A percentile compares a stretch with the other conserved stretches of the same genome.
Evolutionary conservation across 2,329 filamentous ascomycete genomes (phyloP).

Genomic region (Amylocarpus encephaloides): DNA sequence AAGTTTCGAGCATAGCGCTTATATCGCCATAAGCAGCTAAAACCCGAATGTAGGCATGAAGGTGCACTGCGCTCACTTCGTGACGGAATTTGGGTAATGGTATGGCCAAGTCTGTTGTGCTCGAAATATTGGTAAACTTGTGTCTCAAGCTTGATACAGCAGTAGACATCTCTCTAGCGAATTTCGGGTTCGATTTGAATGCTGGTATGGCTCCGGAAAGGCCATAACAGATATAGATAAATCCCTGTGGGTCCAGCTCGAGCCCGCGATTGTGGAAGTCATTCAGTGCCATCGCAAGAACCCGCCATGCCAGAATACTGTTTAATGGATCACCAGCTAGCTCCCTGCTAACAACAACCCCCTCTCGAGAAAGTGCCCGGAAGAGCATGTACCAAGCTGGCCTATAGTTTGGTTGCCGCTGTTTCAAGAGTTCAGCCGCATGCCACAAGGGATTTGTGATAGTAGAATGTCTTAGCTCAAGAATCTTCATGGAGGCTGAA

Average conservation of each 20-base stretch:
- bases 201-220: conserved; percentile 25
- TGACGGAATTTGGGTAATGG: conserved; percentile 31
- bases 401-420: conserved; percentile 18
- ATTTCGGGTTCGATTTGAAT: conserved; percentile 1
- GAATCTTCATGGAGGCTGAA: not conserved
- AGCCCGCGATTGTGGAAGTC: conserved; percentile 25
- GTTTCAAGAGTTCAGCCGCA: conserved; percentile 19
- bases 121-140: conserved; percentile 28
- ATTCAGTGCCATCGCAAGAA: conserved; percentile 16
- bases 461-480: not conserved
- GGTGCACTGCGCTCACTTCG: conserved; percentile 39
- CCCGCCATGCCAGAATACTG: conserved; percentile 24
- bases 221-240: conserved; percentile 23
- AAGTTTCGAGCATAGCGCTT: conserved; percentile 48
- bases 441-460: conserved; percentile 6
- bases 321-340: conserved; percentile 17
- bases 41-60: conserved; percentile 57
- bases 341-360: conserved; percentile 16
- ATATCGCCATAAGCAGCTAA: conserved; percentile 55
- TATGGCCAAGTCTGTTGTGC: not conserved
- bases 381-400: conserved; percentile 40
- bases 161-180: conserved; percentile 4
- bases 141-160: conserved; percentile 29
- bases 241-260: conserved; percentile 27
- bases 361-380: conserved; percentile 32